Percentiles rank a stretch among this genome's conserved stretches.
phyloP scores from a whole-genome alignment of 2,329 filamentous ascomycete genomes.

The Colletotrichum eremochloae region DNA sequence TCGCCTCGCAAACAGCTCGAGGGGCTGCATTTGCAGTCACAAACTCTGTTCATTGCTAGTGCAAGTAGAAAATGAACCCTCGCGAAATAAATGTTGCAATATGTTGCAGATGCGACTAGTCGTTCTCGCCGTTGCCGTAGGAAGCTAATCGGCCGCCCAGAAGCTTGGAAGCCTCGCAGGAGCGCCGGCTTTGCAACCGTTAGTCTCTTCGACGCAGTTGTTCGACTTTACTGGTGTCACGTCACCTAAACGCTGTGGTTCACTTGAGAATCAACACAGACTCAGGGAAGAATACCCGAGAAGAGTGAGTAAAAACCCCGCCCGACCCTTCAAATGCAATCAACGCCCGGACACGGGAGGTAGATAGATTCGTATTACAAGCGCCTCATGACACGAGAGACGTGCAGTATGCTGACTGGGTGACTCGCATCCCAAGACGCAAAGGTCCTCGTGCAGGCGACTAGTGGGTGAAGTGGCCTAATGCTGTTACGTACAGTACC shows the following conservation, averaged over 20 bases:
- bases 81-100: not conserved
- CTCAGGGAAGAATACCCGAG: not conserved
- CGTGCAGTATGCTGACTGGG: constrained; percentile 12
- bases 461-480: constrained; percentile 11
- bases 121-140: constrained; percentile 14
- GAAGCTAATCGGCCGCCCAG: constrained; percentile 2
- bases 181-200: constrained; percentile 5
- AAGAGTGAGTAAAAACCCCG: constrained; percentile 5
- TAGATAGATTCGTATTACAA: not conserved
- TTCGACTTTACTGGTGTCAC: constrained; percentile 20
- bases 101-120: constrained; percentile 4
- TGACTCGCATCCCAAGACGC: constrained; percentile 8
- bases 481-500: not conserved
- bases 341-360: not conserved
- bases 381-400: not conserved
- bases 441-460: constrained; percentile 21
- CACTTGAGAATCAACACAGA: constrained; percentile 26
- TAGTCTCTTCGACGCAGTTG: not conserved
- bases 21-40: not conserved
- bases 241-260: constrained; percentile 9
- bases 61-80: constrained; percentile 5
- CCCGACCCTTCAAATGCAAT: constrained; percentile 23
- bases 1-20: constrained; percentile 11
- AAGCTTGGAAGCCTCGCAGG: not conserved
- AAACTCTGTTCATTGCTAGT: not conserved